Percentiles rank a stretch among this genome's conserved stretches.
Evolutionary conservation across 371 early-diverging fungal species (phyloP).

Genomic region (Funneliformis caledonium): DNA sequence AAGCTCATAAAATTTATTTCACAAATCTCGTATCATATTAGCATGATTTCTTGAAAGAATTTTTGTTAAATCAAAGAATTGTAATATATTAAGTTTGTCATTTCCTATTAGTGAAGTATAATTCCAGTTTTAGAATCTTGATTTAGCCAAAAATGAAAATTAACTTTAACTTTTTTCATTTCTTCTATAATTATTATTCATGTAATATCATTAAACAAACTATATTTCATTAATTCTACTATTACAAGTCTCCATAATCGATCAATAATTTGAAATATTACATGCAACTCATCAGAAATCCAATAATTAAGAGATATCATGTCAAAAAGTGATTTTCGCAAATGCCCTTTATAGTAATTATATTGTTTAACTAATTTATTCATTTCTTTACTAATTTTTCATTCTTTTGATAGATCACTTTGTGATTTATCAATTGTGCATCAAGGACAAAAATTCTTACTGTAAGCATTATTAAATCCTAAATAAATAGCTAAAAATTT

Average conservation of each 20-base stretch:
- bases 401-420: not conserved
- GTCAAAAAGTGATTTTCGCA: not conserved
- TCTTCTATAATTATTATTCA: not conserved
- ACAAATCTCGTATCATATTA: not conserved
- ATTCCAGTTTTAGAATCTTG: not conserved
- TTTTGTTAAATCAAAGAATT: not conserved
- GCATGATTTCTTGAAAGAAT: not conserved
- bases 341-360: not conserved
- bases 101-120: not conserved
- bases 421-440: not conserved
- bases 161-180: conserved; percentile 8
- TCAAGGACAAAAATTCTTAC: not conserved
- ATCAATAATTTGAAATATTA: conserved; percentile 2
- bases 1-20: not conserved
- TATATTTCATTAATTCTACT: not conserved
- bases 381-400: not conserved
- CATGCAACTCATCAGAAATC: conserved; percentile 1
- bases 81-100: not conserved
- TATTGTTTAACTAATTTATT: not conserved
- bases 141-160: conserved; percentile 1
- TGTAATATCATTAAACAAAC: conserved; percentile 2
- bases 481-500: conserved; percentile 12
- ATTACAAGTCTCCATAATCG: not conserved
- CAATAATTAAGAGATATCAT: conserved; percentile 8
- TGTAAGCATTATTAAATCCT: not conserved